Evolutionary conservation across 768 basidiomycete species (phyloP).

Genomic region (Obba rivulosa): DNA sequence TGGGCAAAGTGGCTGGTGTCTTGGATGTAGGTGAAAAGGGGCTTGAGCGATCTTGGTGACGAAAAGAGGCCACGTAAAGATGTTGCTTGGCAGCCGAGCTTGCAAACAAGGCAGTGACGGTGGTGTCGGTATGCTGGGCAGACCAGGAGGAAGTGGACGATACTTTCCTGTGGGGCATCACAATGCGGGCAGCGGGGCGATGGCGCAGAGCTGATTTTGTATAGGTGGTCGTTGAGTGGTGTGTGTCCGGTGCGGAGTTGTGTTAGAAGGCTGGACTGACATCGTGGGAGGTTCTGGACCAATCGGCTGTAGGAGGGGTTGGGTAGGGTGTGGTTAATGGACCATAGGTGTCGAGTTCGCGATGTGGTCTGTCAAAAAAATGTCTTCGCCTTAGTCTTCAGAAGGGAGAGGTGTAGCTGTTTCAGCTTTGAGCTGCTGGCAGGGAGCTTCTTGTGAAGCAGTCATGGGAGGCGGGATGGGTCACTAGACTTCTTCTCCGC

Average conservation of each 20-base stretch:
- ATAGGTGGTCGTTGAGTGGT: constrained; percentile 24
- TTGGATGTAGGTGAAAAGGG: constrained; percentile 9
- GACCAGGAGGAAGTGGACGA: constrained; percentile 15
- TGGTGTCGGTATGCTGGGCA: constrained; percentile 9
- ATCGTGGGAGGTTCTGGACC: neutral
- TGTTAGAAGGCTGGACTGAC: constrained; percentile 15
- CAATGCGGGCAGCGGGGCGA: constrained; percentile 11
- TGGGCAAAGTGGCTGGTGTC: constrained; percentile 8
- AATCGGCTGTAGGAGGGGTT: neutral
- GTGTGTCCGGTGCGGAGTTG: constrained; percentile 29
- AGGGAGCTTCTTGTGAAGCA: constrained; percentile 8
- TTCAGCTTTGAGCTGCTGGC: neutral
- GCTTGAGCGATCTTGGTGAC: neutral
- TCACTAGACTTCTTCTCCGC: constrained; percentile 1
- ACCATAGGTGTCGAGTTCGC: neutral
- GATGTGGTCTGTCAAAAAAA: neutral
- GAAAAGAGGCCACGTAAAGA: constrained; percentile 4
- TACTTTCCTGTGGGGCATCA: constrained; percentile 3
- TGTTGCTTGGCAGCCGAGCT: neutral
- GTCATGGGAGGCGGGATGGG: neutral
- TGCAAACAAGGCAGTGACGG: neutral
- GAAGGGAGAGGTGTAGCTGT: neutral
- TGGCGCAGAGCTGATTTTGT: constrained; percentile 5
- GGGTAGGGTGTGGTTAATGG: constrained; percentile 1
- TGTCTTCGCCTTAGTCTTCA: neutral